Percentiles rank a stretch among this genome's conserved stretches.
Evolutionary conservation across 345 rosid genomes (phyloP).

Genomic region (Eucalyptus regnans): DNA sequence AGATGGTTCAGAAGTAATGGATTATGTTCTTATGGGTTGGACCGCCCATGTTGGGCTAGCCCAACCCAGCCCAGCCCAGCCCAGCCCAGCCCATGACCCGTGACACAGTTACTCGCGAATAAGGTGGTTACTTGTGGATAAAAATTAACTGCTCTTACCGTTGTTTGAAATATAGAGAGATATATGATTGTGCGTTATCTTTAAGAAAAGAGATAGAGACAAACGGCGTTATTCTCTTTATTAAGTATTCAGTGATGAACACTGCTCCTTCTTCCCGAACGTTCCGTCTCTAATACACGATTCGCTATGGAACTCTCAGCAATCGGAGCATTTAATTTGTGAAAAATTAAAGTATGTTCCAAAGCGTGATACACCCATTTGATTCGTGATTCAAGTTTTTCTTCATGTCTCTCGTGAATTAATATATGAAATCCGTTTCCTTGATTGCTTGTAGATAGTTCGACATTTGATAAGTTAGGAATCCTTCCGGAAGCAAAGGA

Average conservation of each 20-base stretch:
- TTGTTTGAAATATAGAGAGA: too few relatives aligned
- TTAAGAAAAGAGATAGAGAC: too few relatives aligned
- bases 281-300: accelerated
- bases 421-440: too few relatives aligned
- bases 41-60: background rate
- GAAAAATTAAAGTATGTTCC: background rate
- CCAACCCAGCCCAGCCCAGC: background rate
- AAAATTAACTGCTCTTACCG: too few relatives aligned
- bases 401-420: background rate
- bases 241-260: too few relatives aligned
- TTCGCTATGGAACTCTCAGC: accelerated
- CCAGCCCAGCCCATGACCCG: background rate
- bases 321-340: background rate
- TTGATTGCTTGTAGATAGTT: too few relatives aligned
- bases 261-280: too few relatives aligned
- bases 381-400: background rate
- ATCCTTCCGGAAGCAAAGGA: background rate
- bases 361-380: accelerated
- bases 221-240: too few relatives aligned
- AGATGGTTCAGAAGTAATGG: background rate
- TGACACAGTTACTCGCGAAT: too few relatives aligned
- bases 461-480: too few relatives aligned
- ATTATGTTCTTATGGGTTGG: background rate
- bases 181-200: too few relatives aligned
- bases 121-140: too few relatives aligned